Conservation (phyloP, 768 basidiomycete species). For the Tylopilus subfusipes region DNA sequence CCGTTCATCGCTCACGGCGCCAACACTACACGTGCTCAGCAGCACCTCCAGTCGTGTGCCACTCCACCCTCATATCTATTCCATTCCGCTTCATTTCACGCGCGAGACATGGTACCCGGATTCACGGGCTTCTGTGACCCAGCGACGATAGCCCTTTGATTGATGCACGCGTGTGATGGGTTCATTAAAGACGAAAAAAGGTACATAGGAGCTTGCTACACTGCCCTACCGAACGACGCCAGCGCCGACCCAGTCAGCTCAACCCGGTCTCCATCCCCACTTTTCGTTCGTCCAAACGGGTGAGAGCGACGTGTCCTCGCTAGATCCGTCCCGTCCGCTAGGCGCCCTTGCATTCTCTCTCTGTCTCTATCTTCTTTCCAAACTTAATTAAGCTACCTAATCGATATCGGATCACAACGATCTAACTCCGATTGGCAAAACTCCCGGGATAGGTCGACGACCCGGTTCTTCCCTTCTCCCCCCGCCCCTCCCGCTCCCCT, state of each 20-base stretch:
- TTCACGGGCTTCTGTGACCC: slow-evolving; percentile 9
- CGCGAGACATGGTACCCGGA: background rate
- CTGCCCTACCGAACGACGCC: background rate
- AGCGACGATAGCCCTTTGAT: slow-evolving; percentile 5
- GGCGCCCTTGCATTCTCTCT: background rate
- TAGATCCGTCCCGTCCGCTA: slow-evolving; percentile 12
- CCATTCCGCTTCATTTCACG: slow-evolving; percentile 11
- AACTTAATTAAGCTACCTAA: slow-evolving; percentile 11
- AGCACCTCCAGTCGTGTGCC: background rate
- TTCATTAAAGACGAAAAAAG: slow-evolving; percentile 8
- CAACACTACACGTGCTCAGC: slow-evolving; percentile 2
- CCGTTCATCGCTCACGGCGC: background rate
- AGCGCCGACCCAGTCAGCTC: background rate
- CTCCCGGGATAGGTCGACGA: background rate
- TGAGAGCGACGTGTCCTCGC: background rate
- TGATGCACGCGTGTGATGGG: slow-evolving; percentile 7
- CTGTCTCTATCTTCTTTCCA: background rate
- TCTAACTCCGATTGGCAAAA: slow-evolving; percentile 15
- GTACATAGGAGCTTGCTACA: background rate
- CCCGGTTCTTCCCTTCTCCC: background rate
- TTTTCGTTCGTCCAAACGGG: background rate
- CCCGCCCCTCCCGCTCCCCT: background rate
- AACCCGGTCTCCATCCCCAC: background rate
- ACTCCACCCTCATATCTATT: slow-evolving; percentile 8
- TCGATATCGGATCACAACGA: slow-evolving; percentile 18